phyloP scores from a whole-genome alignment of 768 basidiomycete genomes.

The Sarcomyxa edulis region DNA sequence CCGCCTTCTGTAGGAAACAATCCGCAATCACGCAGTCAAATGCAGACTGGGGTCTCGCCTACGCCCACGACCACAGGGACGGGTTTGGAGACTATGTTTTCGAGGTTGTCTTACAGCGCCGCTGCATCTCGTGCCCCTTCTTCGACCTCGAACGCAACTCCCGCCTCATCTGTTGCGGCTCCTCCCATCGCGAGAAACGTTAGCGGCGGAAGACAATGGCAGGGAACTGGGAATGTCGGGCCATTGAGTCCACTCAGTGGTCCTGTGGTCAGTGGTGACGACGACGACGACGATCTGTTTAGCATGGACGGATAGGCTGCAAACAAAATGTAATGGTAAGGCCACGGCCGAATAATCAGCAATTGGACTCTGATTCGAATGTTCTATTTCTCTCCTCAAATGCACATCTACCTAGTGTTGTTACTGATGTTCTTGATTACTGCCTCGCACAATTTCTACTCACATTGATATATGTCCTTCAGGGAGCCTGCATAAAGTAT shows the following conservation, averaged over 20 bases:
- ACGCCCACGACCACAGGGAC: constrained; percentile 1
- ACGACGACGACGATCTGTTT: constrained; percentile 74
- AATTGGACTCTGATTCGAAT: no score
- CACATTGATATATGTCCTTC: no score
- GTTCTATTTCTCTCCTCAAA: no score
- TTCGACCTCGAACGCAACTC: constrained; percentile 17
- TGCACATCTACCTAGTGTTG: no score
- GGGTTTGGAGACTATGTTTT: constrained; percentile 48
- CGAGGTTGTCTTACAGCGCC: constrained; percentile 52
- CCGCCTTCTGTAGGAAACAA: no score
- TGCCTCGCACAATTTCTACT: no score
- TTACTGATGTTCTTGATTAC: no score
- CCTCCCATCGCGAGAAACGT: constrained; percentile 26
- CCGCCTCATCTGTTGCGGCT: constrained; percentile 13
- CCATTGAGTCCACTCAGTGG: constrained; percentile 58
- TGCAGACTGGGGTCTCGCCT: constrained; percentile 5
- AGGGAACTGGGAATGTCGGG: constrained; percentile 22
- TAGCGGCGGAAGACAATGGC: constrained; percentile 33
- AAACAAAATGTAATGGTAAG: no score
- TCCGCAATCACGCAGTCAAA: no score
- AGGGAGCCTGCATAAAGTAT: no score
- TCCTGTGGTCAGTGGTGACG: constrained; percentile 50
- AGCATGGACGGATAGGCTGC: constrained; percentile 62
- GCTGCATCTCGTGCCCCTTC: constrained; percentile 21
- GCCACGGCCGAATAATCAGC: no score